Conservation (phyloP, 176 grass and related monocot genomes). For the Cenchrus americanus region DNA sequence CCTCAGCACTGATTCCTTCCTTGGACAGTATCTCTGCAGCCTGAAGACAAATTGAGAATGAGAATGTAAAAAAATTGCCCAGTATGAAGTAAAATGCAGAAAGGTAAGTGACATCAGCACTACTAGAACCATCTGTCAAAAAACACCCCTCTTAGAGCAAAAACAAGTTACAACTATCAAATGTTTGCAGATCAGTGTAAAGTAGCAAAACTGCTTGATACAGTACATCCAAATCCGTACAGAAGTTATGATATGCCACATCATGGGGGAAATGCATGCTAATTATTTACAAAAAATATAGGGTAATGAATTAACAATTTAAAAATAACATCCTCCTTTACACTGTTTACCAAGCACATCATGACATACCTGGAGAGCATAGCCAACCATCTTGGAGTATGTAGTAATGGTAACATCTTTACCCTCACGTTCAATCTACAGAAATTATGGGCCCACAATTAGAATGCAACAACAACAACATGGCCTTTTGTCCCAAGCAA, state of each 20-base stretch:
- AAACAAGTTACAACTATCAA: slow-evolving; percentile 18
- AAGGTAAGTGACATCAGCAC: neutral
- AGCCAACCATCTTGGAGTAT: slow-evolving; percentile 97
- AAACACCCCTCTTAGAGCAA: slow-evolving; percentile 20
- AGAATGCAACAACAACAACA: too few relatives aligned
- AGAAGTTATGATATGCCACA: slow-evolving; percentile 17
- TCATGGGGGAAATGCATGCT: neutral
- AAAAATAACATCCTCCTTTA: neutral
- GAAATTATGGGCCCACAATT: slow-evolving; percentile 32
- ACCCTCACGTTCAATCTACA: slow-evolving; percentile 90
- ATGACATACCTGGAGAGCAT: slow-evolving; percentile 81
- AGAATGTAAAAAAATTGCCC: neutral
- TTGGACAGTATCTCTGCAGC: slow-evolving; percentile 87
- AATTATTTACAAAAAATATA: neutral
- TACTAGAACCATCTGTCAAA: slow-evolving; percentile 2
- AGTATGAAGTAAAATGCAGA: slow-evolving; percentile 6
- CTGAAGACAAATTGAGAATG: slow-evolving; percentile 55
- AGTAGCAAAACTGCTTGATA: neutral
- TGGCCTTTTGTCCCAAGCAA: too few relatives aligned
- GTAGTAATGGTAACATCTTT: slow-evolving; percentile 89
- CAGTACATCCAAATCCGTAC: slow-evolving; percentile 12
- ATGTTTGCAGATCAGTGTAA: slow-evolving; percentile 16
- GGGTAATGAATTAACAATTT: neutral
- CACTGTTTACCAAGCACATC: slow-evolving; percentile 16
- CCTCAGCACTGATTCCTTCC: slow-evolving; percentile 97